Conservation (phyloP, 1,284 basidiomycete genomes). For the Mrakiaceae sp. region DNA sequence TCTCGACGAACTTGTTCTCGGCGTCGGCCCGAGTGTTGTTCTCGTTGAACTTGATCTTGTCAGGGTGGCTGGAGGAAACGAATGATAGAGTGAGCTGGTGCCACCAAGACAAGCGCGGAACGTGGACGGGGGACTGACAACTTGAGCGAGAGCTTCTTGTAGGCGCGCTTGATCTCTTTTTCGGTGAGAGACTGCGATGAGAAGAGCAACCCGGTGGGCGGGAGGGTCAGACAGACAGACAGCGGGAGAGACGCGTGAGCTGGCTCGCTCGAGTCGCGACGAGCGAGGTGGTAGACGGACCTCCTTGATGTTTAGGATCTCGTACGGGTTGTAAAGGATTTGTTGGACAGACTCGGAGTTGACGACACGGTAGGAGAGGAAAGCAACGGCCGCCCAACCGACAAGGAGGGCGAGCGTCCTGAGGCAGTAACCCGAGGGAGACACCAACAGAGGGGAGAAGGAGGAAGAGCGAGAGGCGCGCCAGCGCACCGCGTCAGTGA, state of each 20-base stretch:
- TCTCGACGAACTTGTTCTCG: constrained; percentile 75
- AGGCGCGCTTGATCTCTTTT: constrained; percentile 93
- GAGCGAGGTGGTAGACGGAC: constrained; percentile 35
- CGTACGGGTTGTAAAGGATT: constrained; percentile 85
- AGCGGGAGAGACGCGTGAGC: not conserved
- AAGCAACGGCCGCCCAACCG: constrained; percentile 67
- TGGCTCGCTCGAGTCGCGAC: not conserved
- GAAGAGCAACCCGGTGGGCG: not conserved
- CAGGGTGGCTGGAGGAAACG: constrained; percentile 62
- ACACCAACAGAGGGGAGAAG: constrained; percentile 2
- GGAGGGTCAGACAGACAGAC: not conserved
- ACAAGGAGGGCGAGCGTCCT: constrained; percentile 47
- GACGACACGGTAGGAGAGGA: constrained; percentile 56
- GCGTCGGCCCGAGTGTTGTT: constrained; percentile 87
- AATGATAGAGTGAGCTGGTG: constrained; percentile 7
- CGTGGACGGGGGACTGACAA: constrained; percentile 47
- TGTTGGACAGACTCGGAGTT: constrained; percentile 45
- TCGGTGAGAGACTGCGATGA: constrained; percentile 49
- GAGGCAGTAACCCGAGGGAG: constrained; percentile 21
- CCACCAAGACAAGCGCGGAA: not conserved
- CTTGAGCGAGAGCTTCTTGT: constrained; percentile 81
- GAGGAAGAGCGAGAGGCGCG: not conserved
- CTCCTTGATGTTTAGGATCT: constrained; percentile 73
- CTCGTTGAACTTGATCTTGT: constrained; percentile 75
- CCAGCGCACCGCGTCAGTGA: constrained; percentile 1